Percentiles rank a stretch among this genome's conserved stretches.
These are phyloP conservation scores for Chenopodium album DNA, from an alignment of 148 eudicot species.

Conservation along the genomic window DNA sequence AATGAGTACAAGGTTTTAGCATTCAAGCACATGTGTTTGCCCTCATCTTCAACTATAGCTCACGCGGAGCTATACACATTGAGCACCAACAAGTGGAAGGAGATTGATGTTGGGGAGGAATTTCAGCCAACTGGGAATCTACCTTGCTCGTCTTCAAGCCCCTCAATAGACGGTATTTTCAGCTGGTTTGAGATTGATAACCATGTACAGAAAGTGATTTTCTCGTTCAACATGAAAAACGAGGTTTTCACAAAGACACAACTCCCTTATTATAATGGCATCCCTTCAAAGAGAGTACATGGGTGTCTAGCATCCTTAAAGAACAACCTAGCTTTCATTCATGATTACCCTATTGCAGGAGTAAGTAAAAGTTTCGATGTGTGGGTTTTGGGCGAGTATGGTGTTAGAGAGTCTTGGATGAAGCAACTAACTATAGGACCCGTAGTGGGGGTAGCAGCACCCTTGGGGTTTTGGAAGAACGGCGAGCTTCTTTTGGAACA, in stretches of 20 bases:
- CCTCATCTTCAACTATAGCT: conserved; percentile 28
- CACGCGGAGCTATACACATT: conserved; percentile 32
- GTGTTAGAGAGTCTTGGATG: conserved; percentile 29
- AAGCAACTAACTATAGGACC: conserved; percentile 32
- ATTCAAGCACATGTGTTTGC: conserved; percentile 33
- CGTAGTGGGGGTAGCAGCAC: conserved; percentile 12
- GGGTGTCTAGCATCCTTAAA: conserved; percentile 27
- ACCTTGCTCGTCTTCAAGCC: conserved; percentile 24
- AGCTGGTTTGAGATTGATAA: conserved; percentile 41
- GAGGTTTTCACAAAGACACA: conserved; percentile 32
- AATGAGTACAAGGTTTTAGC: conserved; percentile 31
- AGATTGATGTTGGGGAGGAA: conserved; percentile 27
- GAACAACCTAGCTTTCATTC: conserved; percentile 28
- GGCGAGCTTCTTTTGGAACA: conserved; percentile 32
- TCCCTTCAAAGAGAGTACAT: conserved; percentile 35
- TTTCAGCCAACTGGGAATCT: conserved; percentile 34
- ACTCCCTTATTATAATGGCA: conserved; percentile 31
- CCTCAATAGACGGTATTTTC: conserved; percentile 27
- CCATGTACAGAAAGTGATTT: conserved; percentile 30
- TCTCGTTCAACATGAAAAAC: conserved; percentile 33
- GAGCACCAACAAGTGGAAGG: conserved; percentile 18
- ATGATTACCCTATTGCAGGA: conserved; percentile 31
- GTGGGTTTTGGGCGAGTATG: conserved; percentile 35
- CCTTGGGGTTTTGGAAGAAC: conserved; percentile 26
- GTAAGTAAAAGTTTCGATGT: conserved; percentile 31